Base-by-base conservation (phyloP, 2,329 filamentous ascomycete genomes). In the Amesomyces nigricolor region DNA sequence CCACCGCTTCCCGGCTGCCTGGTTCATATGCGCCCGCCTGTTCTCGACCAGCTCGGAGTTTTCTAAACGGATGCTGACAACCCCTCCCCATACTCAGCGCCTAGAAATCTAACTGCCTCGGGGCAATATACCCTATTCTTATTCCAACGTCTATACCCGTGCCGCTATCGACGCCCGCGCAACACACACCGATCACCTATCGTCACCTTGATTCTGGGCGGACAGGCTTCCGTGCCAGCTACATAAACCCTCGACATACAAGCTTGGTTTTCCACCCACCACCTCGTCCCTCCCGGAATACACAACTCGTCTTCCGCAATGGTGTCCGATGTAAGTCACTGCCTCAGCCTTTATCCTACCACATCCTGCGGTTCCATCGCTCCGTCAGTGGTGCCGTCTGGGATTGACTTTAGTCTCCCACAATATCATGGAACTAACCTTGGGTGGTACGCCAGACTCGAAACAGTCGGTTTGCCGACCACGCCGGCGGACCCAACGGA, bases 401-500 rank as follows among this genome's bases (percentile, higher is more conserved):
- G 51, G 65, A 62, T 64, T 65, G 58, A 48, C 57, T 29, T 29
- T 13, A 16, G 32, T 35, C 32, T 35, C 8, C 32, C 11, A 35
- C 26, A 32, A 2, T 35, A 45, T 47, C 6, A 26, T 19, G 13
- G 7, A 26, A 17, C 42, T 56, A 47, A 53, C 40, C 16, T 26
- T 30, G 43, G n/a, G 40, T 42, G 16, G 45, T 22, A 30, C 11
- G 46, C 19, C 62, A 75, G 73, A 62, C 68, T 58, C 69, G 70
- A 62, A 62, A 68, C 57, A 71, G 69, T 65, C 69, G 67, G 57
- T 74, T 74, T 60, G 62, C 70, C 45, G 70, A 66, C 62, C 69
- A 72, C 65, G 65, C 62, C 29, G 29, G 30, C 32, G 17, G 16
- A 11, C n/a, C 42, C 32, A 69, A 68, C 54, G 62, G 61, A n/a